These are phyloP conservation scores for Platanus orientalis DNA, from an alignment of 164 flowering plant species.

Conservation along the genomic window DNA sequence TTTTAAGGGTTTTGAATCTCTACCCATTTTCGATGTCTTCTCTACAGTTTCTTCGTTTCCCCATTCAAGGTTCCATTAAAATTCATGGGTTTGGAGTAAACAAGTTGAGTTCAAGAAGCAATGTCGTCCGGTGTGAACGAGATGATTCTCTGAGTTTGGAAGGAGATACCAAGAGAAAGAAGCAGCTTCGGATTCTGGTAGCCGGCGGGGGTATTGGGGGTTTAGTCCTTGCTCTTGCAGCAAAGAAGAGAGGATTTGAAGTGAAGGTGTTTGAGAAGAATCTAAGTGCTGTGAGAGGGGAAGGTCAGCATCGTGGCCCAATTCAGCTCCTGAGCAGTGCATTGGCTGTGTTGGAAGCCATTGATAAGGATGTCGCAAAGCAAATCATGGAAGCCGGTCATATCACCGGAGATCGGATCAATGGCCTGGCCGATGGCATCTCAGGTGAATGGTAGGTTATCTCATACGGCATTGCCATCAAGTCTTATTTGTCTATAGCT, in stretches of 20 bases:
- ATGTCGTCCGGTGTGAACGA: background rate
- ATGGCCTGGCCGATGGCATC: conserved; percentile 35
- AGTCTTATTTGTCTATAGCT: no score
- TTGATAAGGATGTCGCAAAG: conserved; percentile 27
- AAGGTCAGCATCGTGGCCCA: conserved; percentile 33
- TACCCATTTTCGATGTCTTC: conserved; percentile 23
- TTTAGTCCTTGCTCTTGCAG: conserved; percentile 33
- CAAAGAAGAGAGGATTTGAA: conserved; percentile 30
- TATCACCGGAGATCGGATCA: conserved; percentile 37
- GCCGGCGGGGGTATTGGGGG: conserved; percentile 42
- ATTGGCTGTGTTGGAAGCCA: conserved; percentile 36
- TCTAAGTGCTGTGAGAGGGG: conserved; percentile 36
- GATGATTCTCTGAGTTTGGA: conserved; percentile 2
- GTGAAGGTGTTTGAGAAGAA: conserved; percentile 37
- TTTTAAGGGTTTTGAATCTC: no score
- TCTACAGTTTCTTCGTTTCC: conserved; percentile 8
- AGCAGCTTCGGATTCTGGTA: conserved; percentile 24
- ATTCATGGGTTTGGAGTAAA: background rate
- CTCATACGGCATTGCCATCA: no score
- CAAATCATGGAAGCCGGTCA: conserved; percentile 30
- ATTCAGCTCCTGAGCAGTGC: conserved; percentile 39
- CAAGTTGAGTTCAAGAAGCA: background rate
- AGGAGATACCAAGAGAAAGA: conserved; percentile 6
- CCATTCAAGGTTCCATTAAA: background rate
- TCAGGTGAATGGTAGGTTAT: conserved; percentile 28